Evolutionary conservation across 176 grass and related monocot genomes (phyloP), one percentile per base, ranked within the genome.

Genomic region (Bromus sterilis): DNA sequence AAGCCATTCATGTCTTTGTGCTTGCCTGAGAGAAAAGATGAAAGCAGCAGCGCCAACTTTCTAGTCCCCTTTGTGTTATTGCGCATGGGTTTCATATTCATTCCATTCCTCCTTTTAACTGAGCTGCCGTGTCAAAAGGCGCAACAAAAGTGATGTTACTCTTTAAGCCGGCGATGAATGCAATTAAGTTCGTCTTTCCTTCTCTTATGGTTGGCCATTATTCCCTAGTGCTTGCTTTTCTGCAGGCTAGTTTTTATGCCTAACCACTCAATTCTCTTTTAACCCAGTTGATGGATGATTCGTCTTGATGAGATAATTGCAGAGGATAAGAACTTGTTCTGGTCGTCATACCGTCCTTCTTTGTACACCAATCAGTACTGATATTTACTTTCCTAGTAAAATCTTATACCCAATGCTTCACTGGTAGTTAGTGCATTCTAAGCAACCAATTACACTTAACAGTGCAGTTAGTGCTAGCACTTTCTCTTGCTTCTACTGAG

Each of bases 91-190:
- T 31, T 64, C 46, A 53, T 42, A 48, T 62, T 39, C 80, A 9
- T 73, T 31, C 20, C 42, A 66, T 49, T 11, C 70, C 61, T 86
- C 48, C 48, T 53, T 53, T 71, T 88, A 40, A 26, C 62, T n/a
- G n/a, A 53, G 21, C 48, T 33, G 66, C 28, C 61, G 79, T 83
- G 62, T 80, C 81, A 73, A 81, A 83, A 49, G 72, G 6, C 48
- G 65, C 80, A 64, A 6, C 73, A 87, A 83, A 88, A 74, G 20
- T 26, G 66, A 35, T 78, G 70, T 56, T 60, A 64, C 36, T 77
- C 33, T 86, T 86, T 66, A 89, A 62, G 72, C 78, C 43, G 72
- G 43, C 57, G 87, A 82, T 86, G 83, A 78, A 89, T 82, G 83
- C 83, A 86, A 73, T 78, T 82, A 86, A 66, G 44, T 20, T 66